Base-by-base conservation (phyloP, 2,329 filamentous ascomycete genomes). In the Colletotrichum sp. region DNA sequence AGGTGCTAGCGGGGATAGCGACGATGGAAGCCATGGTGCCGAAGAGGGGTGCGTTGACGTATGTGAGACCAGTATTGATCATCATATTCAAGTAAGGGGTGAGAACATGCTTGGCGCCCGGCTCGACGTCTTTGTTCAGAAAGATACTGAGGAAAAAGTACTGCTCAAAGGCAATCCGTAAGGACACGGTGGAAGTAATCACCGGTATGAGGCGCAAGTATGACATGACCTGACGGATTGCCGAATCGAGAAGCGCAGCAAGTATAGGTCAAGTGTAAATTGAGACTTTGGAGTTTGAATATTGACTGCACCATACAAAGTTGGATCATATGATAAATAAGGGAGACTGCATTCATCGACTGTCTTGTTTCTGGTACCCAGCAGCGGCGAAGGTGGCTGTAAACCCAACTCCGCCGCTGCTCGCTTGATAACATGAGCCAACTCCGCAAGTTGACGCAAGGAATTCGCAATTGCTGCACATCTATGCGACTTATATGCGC, bases 401-500 rank as follows among this genome's bases (percentile, higher is more conserved):
- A 10, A 44, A 6, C 9, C 39, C 18, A 12, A 12, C 18, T 44
- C 39, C 18, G 39, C 39, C 36, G 36, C 2, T 39, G 36, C 8
- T 34, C 7, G 36, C 15, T 3, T 39, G 36, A 39, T 39, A 39
- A 39, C 36, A 9, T 5, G 15, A 4, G 36, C 15, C 36, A 39
- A n/a, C 18, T 44, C 39, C 39, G 39, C 39, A 44, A 44, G 39
- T 6, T 44, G 18, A 44, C 1, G 39, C 18, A 6, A n/a, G 0
- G 4, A 6, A 44, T 44, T 44, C 39, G 12, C 39, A n/a, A 12
- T 3, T 0, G 3, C 39, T n/a, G 18, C 18, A 10, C 4, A 44
- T 0, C 2, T 44, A 0, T 44, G 0, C 18, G 18, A n/a, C 5
- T 10, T 44, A 10, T 1, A 44, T n/a, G 39, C 39, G 39, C 18